Percentiles rank a stretch among this genome's conserved stretches.
These are phyloP conservation scores for Daldinia decipiens DNA, from an alignment of 495 filamentous ascomycete species.

Conservation along the genomic window DNA sequence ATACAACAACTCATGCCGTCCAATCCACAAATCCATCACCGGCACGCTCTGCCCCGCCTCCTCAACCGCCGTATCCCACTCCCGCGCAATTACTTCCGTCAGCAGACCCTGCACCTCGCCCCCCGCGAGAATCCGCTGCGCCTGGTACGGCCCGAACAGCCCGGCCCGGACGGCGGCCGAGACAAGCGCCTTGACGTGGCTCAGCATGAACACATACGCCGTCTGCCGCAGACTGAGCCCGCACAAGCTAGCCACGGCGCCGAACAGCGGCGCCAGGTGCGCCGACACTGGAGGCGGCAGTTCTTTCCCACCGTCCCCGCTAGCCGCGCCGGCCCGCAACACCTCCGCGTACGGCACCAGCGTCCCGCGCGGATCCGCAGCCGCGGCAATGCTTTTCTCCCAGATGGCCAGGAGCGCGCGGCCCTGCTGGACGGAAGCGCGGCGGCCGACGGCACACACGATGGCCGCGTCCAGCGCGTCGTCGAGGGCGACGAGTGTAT, in stretches of 20 bases:
- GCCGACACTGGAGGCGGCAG: constrained; percentile 59
- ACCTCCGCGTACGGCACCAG: constrained; percentile 52
- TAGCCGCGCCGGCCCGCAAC: constrained; percentile 36
- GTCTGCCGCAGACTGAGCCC: constrained; percentile 70
- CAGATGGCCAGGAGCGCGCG: constrained; percentile 87
- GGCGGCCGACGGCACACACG: constrained; percentile 85
- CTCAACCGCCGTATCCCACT: constrained; percentile 68
- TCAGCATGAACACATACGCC: constrained; percentile 85
- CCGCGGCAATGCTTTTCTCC: constrained; percentile 73
- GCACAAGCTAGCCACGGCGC: constrained; percentile 71
- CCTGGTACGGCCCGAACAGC: constrained; percentile 92
- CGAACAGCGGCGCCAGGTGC: constrained; percentile 86
- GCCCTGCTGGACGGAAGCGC: constrained; percentile 86
- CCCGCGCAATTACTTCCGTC: constrained; percentile 66
- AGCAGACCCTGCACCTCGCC: constrained; percentile 69
- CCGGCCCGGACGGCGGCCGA: constrained; percentile 90
- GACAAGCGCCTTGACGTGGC: constrained; percentile 87
- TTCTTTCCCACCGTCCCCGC: background rate
- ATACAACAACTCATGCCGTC: constrained; percentile 94
- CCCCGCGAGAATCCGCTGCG: constrained; percentile 82
- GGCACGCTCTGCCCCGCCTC: constrained; percentile 89
- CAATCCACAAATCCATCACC: constrained; percentile 91
- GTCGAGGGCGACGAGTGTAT: constrained; percentile 69
- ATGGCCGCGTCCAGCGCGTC: constrained; percentile 87
- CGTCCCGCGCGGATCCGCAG: constrained; percentile 25